phyloP scores from a whole-genome alignment of 1,284 basidiomycete species.

The Cystobasidium sp. region DNA sequence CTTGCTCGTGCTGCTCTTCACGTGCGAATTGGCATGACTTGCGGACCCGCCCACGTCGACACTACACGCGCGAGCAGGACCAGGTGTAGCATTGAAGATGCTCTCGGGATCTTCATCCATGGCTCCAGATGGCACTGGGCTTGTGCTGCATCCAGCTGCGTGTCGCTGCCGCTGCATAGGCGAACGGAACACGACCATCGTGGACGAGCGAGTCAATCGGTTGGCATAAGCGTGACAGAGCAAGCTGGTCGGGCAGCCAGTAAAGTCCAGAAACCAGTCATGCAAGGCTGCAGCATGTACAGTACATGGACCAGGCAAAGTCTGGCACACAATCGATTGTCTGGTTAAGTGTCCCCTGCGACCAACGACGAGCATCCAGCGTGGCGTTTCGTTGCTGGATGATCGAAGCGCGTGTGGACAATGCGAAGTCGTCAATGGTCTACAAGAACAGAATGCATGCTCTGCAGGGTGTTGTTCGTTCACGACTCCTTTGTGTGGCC shows the following conservation, averaged over 20 bases:
- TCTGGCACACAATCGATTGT: no score
- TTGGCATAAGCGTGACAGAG: constrained; percentile 22
- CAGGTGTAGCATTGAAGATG: constrained; percentile 34
- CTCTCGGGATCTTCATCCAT: constrained; percentile 16
- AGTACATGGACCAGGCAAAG: no score
- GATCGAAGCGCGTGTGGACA: no score
- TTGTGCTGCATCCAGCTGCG: background rate
- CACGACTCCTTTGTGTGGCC: background rate
- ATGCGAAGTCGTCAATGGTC: no score
- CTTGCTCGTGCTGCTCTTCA: constrained; percentile 4
- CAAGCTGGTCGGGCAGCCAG: background rate
- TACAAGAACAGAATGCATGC: no score
- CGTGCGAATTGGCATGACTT: constrained; percentile 8
- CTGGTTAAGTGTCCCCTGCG: no score
- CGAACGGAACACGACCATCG: constrained; percentile 39
- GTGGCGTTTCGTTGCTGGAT: no score
- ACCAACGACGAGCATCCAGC: no score
- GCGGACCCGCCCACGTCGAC: background rate
- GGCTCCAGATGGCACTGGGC: background rate
- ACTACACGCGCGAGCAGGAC: constrained; percentile 18
- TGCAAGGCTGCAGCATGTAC: no score
- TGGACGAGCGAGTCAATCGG: background rate
- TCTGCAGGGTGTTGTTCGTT: background rate
- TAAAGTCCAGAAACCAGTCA: no score
- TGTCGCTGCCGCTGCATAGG: constrained; percentile 28